A percentile compares a stretch with the other conserved stretches of the same genome.
Conservation (phyloP, 345 rosid genomes). For the Eucalyptus rudis region DNA sequence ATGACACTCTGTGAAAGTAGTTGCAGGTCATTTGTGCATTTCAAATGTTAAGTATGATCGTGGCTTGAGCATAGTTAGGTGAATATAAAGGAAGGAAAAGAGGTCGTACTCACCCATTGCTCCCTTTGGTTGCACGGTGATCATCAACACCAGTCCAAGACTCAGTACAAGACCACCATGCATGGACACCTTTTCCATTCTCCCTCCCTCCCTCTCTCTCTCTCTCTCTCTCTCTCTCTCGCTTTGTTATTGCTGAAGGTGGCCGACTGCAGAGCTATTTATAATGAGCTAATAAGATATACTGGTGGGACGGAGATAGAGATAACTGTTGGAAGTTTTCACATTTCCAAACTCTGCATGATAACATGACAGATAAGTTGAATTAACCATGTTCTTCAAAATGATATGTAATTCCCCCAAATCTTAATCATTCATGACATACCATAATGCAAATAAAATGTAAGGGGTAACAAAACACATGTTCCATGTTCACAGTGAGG, state of each 20-base stretch:
- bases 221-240: neutral
- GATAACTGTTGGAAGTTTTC: neutral
- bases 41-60: too few species aligned
- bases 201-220: neutral
- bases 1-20: neutral
- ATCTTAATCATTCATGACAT: neutral
- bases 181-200: slow-evolving; percentile 11
- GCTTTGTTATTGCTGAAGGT: neutral
- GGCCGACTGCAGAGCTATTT: slow-evolving; percentile 8
- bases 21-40: too few species aligned
- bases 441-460: neutral
- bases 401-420: neutral
- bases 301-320: neutral
- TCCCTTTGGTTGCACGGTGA: neutral
- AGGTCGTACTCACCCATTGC: slow-evolving; percentile 33
- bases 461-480: neutral
- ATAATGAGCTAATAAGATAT: neutral
- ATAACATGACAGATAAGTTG: neutral
- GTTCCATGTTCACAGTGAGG: neutral
- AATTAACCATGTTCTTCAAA: neutral
- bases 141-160: slow-evolving; percentile 3
- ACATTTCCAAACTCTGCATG: neutral
- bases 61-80: neutral
- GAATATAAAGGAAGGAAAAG: neutral
- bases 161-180: neutral